phyloP scores from a whole-genome alignment of 306 rosid genomes.

The Alnus rubra region DNA sequence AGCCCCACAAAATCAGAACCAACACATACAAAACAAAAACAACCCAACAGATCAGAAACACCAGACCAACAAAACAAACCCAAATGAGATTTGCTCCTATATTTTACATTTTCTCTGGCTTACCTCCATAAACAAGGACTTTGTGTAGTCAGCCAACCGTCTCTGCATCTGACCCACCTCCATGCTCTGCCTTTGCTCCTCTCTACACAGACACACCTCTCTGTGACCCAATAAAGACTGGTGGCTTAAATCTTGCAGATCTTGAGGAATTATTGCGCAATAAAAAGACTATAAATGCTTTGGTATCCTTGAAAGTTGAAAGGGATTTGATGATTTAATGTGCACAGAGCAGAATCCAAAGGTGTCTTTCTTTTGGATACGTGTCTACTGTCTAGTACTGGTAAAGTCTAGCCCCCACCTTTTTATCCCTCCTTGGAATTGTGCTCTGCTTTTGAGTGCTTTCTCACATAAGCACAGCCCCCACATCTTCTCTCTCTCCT shows the following conservation, averaged over 20 bases:
- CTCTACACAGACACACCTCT: constrained; percentile 31
- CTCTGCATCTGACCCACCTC: constrained; percentile 93
- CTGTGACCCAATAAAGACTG: constrained; percentile 35
- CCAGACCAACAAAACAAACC: constrained; percentile 13
- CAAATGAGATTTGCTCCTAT: constrained; percentile 13
- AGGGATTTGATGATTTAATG: constrained; percentile 21
- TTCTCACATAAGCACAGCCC: constrained; percentile 26
- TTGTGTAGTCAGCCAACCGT: constrained; percentile 78
- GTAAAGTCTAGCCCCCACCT: constrained; percentile 7
- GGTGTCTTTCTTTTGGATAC: constrained; percentile 19
- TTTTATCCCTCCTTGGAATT: constrained; percentile 26
- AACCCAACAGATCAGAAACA: constrained; percentile 20
- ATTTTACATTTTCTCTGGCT: constrained; percentile 1
- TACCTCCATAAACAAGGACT: constrained; percentile 79
- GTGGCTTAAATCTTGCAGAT: constrained; percentile 40
- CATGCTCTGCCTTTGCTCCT: constrained; percentile 44
- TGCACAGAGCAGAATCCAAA: constrained; percentile 28
- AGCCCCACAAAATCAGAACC: constrained; percentile 25
- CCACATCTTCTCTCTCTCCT: constrained; percentile 15
- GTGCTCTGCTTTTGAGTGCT: constrained; percentile 17
- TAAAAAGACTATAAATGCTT: constrained; percentile 22
- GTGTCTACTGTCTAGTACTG: constrained; percentile 6
- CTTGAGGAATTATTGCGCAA: constrained; percentile 46
- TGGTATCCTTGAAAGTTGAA: constrained; percentile 17
- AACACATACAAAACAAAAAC: constrained; percentile 21